A percentile compares a stretch with the other conserved stretches of the same genome.
phyloP scores from a whole-genome alignment of 495 filamentous ascomycete genomes.

The Podospora pseudopauciseta region DNA sequence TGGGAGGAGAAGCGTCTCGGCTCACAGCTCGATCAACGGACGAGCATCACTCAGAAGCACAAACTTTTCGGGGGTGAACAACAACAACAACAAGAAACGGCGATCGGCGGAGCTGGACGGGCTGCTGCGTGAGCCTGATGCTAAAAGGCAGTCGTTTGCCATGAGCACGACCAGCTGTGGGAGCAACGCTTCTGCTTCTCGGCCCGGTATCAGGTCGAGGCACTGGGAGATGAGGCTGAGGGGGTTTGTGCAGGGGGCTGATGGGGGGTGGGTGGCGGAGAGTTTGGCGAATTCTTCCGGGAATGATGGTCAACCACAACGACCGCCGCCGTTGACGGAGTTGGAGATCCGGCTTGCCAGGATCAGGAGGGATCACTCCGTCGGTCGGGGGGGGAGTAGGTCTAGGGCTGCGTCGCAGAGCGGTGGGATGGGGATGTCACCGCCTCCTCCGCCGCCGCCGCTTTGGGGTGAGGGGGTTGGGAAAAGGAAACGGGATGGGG shows the following conservation, averaged over 20 bases:
- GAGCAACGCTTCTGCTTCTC: not conserved
- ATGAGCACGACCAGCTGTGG: not conserved
- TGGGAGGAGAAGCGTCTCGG: slow-evolving; percentile 27
- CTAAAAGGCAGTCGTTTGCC: slow-evolving; percentile 19
- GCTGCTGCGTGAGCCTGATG: slow-evolving; percentile 10
- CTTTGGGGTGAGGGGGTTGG: not conserved
- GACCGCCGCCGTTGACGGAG: not conserved
- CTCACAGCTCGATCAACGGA: slow-evolving; percentile 20
- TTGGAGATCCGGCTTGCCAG: not conserved
- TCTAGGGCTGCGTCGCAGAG: not conserved
- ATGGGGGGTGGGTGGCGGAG: slow-evolving; percentile 43
- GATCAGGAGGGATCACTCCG: slow-evolving; percentile 5
- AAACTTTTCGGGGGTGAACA: slow-evolving; percentile 21
- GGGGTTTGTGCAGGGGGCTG: slow-evolving; percentile 42
- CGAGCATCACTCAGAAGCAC: slow-evolving; percentile 11
- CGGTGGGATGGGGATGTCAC: not conserved
- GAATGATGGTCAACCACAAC: not conserved
- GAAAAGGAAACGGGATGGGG: slow-evolving; percentile 16
- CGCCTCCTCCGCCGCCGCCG: slow-evolving; percentile 11
- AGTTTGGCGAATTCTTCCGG: slow-evolving; percentile 30
- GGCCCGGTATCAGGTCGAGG: slow-evolving; percentile 18
- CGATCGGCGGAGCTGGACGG: slow-evolving; percentile 21
- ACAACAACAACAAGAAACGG: slow-evolving; percentile 11
- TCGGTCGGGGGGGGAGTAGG: not conserved
- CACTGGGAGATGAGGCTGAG: slow-evolving; percentile 43